A percentile compares a stretch with the other conserved stretches of the same genome.
phyloP scores from a whole-genome alignment of 768 basidiomycete species.

The Saitozyma podzolica region DNA sequence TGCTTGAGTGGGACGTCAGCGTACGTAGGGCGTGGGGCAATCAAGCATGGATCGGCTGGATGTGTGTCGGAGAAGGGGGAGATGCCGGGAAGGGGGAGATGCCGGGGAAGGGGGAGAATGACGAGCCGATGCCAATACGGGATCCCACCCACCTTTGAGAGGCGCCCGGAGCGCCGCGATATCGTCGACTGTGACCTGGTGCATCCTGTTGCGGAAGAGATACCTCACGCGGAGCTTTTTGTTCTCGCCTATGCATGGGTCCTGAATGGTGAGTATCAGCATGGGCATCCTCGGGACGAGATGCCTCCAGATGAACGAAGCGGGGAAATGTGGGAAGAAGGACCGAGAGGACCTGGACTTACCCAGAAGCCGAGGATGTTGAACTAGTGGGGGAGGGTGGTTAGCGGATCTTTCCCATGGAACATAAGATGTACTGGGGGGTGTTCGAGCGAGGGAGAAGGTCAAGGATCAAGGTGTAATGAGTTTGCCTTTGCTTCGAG shows the following conservation, averaged over 20 bases:
- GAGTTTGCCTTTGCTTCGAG: constrained; percentile 7
- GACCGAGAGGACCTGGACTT: not conserved
- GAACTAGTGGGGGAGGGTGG: constrained; percentile 54
- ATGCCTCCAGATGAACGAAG: not conserved
- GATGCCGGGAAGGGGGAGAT: not conserved
- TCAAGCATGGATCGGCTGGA: too few relatives aligned
- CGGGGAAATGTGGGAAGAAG: not conserved
- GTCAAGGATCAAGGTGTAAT: not conserved
- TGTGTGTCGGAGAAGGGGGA: not conserved
- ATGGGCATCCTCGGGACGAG: not conserved
- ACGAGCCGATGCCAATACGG: not conserved
- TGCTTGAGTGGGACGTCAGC: too few relatives aligned
- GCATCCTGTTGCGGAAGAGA: constrained; percentile 68
- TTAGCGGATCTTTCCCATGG: too few relatives aligned
- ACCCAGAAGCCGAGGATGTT: constrained; percentile 78
- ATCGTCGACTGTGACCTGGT: constrained; percentile 75
- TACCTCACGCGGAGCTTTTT: constrained; percentile 75
- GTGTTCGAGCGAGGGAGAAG: too few relatives aligned
- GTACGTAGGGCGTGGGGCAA: too few relatives aligned
- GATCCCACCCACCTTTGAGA: constrained; percentile 40
- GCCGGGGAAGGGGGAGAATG: not conserved
- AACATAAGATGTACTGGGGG: too few relatives aligned
- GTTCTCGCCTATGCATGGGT: constrained; percentile 71
- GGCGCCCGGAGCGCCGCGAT: constrained; percentile 60
- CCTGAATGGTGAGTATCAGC: constrained; percentile 46